Conservation (phyloP, 495 filamentous ascomycete genomes). For the Talaromyces adpressus region DNA sequence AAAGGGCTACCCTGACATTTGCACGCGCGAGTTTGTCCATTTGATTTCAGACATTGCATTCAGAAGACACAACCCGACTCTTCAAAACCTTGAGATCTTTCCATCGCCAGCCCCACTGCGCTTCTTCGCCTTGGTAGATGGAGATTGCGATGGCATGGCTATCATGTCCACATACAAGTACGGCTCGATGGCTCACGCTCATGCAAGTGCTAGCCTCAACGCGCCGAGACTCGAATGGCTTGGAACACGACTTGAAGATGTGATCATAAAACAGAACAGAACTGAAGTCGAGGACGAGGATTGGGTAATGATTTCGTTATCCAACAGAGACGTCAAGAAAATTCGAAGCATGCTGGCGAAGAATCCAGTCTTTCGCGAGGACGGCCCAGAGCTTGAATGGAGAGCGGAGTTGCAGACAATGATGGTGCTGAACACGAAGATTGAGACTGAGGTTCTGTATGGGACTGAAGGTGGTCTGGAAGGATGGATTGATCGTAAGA, state of each 20-base stretch:
- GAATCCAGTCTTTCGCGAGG: constrained; percentile 36
- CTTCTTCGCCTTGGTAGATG: constrained; percentile 70
- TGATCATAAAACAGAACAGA: constrained; percentile 24
- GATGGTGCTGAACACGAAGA: constrained; percentile 80
- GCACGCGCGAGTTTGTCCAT: constrained; percentile 61
- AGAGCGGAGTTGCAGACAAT: constrained; percentile 71
- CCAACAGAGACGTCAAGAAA: constrained; percentile 59
- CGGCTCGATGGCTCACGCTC: constrained; percentile 65
- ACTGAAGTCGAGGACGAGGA: constrained; percentile 19
- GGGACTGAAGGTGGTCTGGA: constrained; percentile 49
- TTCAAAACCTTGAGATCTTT: not conserved
- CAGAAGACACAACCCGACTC: not conserved
- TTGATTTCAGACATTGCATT: constrained; percentile 21
- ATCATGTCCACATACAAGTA: constrained; percentile 85
- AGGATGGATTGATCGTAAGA: constrained; percentile 53
- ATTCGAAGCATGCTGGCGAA: constrained; percentile 58
- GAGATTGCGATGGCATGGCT: constrained; percentile 77
- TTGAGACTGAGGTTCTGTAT: constrained; percentile 82
- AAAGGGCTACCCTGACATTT: constrained; percentile 89
- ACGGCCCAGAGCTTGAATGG: constrained; percentile 46
- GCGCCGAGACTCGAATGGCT: constrained; percentile 62
- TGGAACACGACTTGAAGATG: constrained; percentile 59
- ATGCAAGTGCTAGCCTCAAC: constrained; percentile 57
- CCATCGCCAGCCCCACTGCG: constrained; percentile 26
- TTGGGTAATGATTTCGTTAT: constrained; percentile 45